phyloP scores from a whole-genome alignment of 192 early-diverging fungal species.

The Coemansia sp. region DNA sequence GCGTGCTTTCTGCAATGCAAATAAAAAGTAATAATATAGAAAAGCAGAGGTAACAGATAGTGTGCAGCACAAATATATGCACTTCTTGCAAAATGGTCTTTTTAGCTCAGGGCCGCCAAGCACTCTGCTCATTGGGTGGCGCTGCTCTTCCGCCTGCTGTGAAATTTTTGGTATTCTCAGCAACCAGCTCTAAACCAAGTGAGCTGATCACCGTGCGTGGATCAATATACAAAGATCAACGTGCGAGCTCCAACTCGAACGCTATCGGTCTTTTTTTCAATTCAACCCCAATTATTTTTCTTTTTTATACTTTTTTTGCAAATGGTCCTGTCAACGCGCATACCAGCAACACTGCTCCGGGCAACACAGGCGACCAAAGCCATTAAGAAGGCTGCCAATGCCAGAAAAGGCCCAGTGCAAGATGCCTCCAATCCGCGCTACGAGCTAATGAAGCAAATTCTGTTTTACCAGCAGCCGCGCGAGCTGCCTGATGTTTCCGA shows the following conservation, averaged over 20 bases:
- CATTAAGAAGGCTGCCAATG: slow-evolving; percentile 7
- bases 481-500: slow-evolving; percentile 37
- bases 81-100: not conserved
- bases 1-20: too few relatives aligned
- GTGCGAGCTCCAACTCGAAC: not conserved
- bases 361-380: slow-evolving; percentile 18
- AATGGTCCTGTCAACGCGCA: slow-evolving; percentile 2
- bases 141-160: not conserved
- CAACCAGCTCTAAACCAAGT: not conserved
- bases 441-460: slow-evolving; percentile 70
- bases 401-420: slow-evolving; percentile 19
- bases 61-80: not conserved
- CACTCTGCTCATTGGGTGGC: not conserved
- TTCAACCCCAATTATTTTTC: not conserved
- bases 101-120: not conserved
- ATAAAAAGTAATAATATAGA: not conserved
- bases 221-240: not conserved
- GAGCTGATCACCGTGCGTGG: too few relatives aligned
- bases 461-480: slow-evolving; percentile 63
- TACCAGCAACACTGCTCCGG: slow-evolving; percentile 3
- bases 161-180: not conserved
- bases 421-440: slow-evolving; percentile 56
- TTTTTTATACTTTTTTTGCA: not conserved
- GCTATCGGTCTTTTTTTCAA: not conserved
- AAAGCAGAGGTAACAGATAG: too few relatives aligned